Conservation (phyloP, 768 basidiomycete species). For the Tulasnella sp. region DNA sequence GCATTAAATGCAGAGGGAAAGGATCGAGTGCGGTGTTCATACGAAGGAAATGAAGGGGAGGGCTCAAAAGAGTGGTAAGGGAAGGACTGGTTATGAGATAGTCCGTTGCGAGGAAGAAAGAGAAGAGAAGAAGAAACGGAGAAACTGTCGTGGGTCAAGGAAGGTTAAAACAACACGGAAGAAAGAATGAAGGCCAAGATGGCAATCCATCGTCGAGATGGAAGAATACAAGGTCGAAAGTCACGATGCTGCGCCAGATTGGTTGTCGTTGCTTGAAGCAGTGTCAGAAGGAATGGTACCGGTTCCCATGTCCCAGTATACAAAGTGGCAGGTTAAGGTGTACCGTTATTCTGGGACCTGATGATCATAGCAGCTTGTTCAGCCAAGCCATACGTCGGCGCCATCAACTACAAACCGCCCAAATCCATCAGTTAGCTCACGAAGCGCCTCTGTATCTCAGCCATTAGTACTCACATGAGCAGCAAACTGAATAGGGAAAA, state of each 20-base stretch:
- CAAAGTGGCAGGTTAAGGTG: conserved; percentile 35
- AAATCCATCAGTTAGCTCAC: conserved; percentile 39
- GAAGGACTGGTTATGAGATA: not conserved
- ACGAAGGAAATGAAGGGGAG: not conserved
- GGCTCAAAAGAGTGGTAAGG: not conserved
- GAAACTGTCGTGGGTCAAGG: not conserved
- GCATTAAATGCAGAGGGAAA: not conserved
- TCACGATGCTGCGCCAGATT: not conserved
- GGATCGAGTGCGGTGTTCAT: not conserved
- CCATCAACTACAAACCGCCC: conserved; percentile 40
- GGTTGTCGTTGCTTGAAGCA: not conserved
- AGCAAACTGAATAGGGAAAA: conserved; percentile 50
- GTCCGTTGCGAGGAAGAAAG: not conserved
- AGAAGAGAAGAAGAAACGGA: not conserved
- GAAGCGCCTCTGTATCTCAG: conserved; percentile 32
- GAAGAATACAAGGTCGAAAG: not conserved
- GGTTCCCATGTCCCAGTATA: not conserved
- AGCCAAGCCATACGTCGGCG: conserved; percentile 51
- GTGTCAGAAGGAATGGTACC: not conserved
- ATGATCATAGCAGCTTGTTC: conserved; percentile 55
- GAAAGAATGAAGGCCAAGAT: not conserved
- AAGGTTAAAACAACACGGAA: not conserved
- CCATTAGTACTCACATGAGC: conserved; percentile 47
- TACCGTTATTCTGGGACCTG: conserved; percentile 48
- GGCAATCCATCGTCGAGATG: not conserved